Evolutionary conservation across 805 yeast species (phyloP).

Genomic region (Metschnikowia proteae): DNA sequence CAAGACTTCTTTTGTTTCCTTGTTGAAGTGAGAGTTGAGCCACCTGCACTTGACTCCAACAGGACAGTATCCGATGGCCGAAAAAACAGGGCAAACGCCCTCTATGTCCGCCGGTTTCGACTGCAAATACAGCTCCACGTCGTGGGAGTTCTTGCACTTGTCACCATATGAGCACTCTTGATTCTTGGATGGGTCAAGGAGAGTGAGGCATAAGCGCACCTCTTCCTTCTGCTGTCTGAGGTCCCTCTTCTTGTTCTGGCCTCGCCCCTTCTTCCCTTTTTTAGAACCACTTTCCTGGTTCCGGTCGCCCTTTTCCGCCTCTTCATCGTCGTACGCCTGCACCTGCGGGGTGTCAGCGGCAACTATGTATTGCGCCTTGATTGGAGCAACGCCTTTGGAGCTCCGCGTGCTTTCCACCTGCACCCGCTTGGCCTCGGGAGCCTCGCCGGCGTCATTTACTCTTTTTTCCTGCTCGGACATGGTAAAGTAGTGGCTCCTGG

Average conservation of each 20-base stretch:
- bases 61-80: conserved; percentile 84
- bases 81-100: conserved; percentile 81
- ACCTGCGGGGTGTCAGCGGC: conserved; percentile 37
- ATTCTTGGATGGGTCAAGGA: conserved; percentile 50
- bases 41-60: conserved; percentile 91
- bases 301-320: conserved; percentile 44
- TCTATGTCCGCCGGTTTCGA: conserved; percentile 68
- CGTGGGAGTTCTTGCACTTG: conserved; percentile 74
- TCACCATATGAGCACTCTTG: conserved; percentile 62
- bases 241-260: conserved; percentile 83
- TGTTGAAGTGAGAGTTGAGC: conserved; percentile 65
- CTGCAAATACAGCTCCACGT: conserved; percentile 58
- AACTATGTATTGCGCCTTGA: conserved; percentile 67
- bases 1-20: conserved; percentile 42
- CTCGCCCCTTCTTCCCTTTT: conserved; percentile 52
- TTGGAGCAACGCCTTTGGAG: conserved; percentile 65
- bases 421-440: conserved; percentile 18
- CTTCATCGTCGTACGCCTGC: conserved; percentile 41
- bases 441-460: conserved; percentile 16
- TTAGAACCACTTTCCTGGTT: conserved; percentile 24
- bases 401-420: conserved; percentile 12
- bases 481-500: neutral
- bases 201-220: conserved; percentile 60
- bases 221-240: conserved; percentile 64
- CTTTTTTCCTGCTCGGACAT: conserved; percentile 19